Percentiles rank a stretch among this genome's conserved stretches.
Evolutionary conservation across 768 basidiomycete genomes (phyloP).

Genomic region (Russula emetica): DNA sequence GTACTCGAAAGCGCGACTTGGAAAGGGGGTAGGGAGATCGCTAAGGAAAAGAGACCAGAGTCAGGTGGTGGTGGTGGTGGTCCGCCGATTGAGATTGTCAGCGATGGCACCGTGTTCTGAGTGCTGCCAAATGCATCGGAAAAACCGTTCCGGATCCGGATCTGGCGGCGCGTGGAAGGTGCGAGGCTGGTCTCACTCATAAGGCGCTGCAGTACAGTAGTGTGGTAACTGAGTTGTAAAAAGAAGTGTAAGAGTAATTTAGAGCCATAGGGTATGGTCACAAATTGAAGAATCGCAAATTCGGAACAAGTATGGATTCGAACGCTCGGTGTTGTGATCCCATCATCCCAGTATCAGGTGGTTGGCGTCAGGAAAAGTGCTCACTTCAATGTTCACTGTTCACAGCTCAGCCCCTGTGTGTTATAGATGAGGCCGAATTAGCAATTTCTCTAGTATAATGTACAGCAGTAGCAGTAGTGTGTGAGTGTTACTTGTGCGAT

Average conservation of each 20-base stretch:
- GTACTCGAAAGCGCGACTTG: conserved; percentile 93
- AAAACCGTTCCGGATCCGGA: background rate
- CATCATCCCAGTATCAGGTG: background rate
- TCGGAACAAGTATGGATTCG: background rate
- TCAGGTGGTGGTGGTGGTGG: conserved; percentile 79
- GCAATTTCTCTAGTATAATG: background rate
- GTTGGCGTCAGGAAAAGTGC: background rate
- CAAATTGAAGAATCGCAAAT: background rate
- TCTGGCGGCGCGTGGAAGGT: conserved; percentile 5
- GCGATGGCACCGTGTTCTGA: conserved; percentile 80
- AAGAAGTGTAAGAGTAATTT: background rate
- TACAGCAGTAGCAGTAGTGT: background rate
- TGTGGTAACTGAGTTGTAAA: background rate
- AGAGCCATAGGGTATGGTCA: conserved; percentile 19
- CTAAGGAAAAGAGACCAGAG: conserved; percentile 65
- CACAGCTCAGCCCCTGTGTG: conserved; percentile 9
- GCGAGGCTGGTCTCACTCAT: conserved; percentile 10
- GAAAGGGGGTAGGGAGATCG: conserved; percentile 95
- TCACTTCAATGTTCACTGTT: background rate
- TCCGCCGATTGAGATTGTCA: conserved; percentile 81
- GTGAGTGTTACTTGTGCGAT: background rate
- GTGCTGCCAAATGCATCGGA: background rate
- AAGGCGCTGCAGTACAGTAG: background rate
- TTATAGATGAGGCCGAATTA: background rate
- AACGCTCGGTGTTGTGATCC: background rate